phyloP scores from a whole-genome alignment of 441 rosid species.

The Daphne laureola region DNA sequence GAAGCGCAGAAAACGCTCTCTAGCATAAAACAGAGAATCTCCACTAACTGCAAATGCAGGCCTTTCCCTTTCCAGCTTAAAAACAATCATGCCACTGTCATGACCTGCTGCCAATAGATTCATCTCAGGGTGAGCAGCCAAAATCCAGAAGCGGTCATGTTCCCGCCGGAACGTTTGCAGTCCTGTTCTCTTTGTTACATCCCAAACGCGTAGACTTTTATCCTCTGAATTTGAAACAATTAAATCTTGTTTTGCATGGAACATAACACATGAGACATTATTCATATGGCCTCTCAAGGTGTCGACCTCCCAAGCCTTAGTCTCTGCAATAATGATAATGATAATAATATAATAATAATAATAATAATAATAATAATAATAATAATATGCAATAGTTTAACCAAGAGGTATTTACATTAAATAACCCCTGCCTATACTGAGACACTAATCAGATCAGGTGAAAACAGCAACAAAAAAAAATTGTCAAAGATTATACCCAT shows the following conservation, averaged over 20 bases:
- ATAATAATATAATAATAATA: not conserved
- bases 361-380: slow-evolving; percentile 2
- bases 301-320: slow-evolving; percentile 71
- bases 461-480: not conserved
- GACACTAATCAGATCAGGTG: not conserved
- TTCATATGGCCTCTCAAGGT: slow-evolving; percentile 65
- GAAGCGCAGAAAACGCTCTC: slow-evolving; percentile 44
- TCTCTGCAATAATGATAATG: slow-evolving; percentile 29
- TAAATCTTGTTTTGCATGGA: slow-evolving; percentile 81
- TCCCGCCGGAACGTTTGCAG: slow-evolving; percentile 74
- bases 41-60: slow-evolving; percentile 53
- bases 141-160: slow-evolving; percentile 68
- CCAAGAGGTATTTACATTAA: not conserved
- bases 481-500: not conserved
- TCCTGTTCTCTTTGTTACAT: slow-evolving; percentile 55
- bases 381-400: not conserved
- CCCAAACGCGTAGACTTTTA: slow-evolving; percentile 61
- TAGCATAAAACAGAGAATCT: slow-evolving; percentile 41
- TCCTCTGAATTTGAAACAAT: slow-evolving; percentile 89
- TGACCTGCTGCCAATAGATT: slow-evolving; percentile 73
- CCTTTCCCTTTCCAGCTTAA: slow-evolving; percentile 67
- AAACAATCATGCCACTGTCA: slow-evolving; percentile 67
- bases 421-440: too few species aligned
- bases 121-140: slow-evolving; percentile 58
- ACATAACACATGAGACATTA: slow-evolving; percentile 70